Evolutionary conservation across 345 rosid species (phyloP).

Genomic region (Noccaea caerulescens): DNA sequence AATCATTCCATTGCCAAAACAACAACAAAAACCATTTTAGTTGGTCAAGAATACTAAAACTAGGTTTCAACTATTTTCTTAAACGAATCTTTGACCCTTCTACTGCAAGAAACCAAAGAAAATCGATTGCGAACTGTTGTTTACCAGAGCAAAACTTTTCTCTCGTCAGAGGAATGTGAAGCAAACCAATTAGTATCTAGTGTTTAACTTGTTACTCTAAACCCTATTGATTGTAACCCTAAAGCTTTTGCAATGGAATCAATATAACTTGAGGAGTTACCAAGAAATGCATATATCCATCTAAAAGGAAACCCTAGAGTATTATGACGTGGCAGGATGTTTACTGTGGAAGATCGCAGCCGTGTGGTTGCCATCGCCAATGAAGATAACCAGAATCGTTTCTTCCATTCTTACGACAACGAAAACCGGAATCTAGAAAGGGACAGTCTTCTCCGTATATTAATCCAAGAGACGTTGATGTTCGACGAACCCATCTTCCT

Average conservation of each 20-base stretch:
- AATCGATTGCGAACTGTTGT: not conserved
- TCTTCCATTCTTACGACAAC: conserved; percentile 67
- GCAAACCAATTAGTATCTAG: not conserved
- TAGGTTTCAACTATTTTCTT: not conserved
- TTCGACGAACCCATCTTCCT: conserved; percentile 74
- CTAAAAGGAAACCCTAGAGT: not conserved
- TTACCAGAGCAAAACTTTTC: not conserved
- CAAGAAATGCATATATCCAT: not conserved
- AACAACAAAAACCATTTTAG: not conserved
- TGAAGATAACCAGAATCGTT: conserved; percentile 59
- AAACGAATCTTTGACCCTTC: not conserved
- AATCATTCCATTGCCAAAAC: not conserved
- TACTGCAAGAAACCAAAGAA: not conserved
- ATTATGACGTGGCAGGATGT: not conserved
- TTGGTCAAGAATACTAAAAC: conserved; percentile 5
- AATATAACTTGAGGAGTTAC: conserved; percentile 26
- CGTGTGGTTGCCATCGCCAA: conserved; percentile 92
- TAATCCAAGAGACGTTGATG: conserved; percentile 26
- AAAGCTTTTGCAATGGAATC: conserved; percentile 12
- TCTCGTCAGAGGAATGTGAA: not conserved
- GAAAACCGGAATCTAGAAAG: conserved; percentile 86
- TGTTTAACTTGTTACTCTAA: conserved; percentile 4
- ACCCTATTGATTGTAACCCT: not conserved
- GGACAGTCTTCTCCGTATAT: conserved; percentile 66
- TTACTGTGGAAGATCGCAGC: conserved; percentile 82